Conservation (phyloP, 208 protist species). For the Sergeia podlipaevii region DNA sequence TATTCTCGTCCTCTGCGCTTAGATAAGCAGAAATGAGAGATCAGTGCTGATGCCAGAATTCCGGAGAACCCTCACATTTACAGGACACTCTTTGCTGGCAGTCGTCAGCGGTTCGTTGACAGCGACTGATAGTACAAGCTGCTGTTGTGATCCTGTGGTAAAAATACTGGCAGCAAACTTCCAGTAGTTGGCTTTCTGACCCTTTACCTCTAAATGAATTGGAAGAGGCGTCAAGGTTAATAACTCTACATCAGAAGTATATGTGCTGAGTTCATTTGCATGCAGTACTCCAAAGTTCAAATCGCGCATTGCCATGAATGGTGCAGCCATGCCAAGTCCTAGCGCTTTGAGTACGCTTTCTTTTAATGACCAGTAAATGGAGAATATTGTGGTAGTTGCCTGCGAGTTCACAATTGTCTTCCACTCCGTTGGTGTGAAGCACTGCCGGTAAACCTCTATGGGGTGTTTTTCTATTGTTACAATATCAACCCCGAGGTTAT, state of each 20-base stretch:
- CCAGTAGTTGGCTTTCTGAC: neutral
- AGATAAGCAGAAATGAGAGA: neutral
- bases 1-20: neutral
- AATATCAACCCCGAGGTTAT: constrained; percentile 23
- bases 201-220: constrained; percentile 9
- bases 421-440: constrained; percentile 5
- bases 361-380: constrained; percentile 29
- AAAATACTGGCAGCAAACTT: neutral
- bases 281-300: neutral
- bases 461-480: neutral
- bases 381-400: constrained; percentile 1
- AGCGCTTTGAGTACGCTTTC: constrained; percentile 33
- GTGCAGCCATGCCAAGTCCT: constrained; percentile 16
- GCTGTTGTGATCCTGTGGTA: neutral
- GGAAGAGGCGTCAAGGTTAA: neutral
- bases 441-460: neutral
- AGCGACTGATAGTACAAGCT: too few relatives aligned
- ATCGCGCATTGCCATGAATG: constrained; percentile 6
- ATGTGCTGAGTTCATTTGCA: too few relatives aligned
- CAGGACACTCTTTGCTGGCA: too few relatives aligned
- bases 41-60: neutral
- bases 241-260: neutral
- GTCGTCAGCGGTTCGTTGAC: too few relatives aligned
- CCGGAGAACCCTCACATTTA: constrained; percentile 5
- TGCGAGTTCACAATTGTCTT: neutral